Base-by-base conservation (phyloP, 2,329 filamentous ascomycete genomes). In the Cordyceps pruinosa region DNA sequence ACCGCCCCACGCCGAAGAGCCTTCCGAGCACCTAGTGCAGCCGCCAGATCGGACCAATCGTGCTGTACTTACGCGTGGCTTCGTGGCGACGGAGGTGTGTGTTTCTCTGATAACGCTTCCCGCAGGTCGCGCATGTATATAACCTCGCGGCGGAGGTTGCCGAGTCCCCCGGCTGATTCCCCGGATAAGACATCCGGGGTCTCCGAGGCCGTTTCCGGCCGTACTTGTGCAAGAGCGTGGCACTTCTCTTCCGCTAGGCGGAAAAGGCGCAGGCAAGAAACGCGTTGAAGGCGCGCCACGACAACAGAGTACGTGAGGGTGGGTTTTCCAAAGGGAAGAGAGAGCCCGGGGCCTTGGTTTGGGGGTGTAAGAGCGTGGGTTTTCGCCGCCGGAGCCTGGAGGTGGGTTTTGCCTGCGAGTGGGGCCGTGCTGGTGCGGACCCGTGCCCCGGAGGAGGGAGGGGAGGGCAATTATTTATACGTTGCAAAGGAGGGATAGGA, bases 31-130 rank as follows among this genome's bases (percentile, higher is more conserved):
- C 23, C 19, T 9, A n/a, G 5, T 25, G 6, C 10, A 17, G 23
- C 37, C 15, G 30, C 15, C 8, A 28, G 12, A 48, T 42, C 1
- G 26, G 21, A 39, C 15, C 10, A 26, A 48, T 26, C 9, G n/a
- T 57, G 39, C 21, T 37, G 5, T 12, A 61, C 65, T 62, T 51
- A 66, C 64, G 65, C 12, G 63, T 66, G 19, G 64, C 59, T 57
- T 66, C 64, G 51, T 66, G 64, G 13, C 65, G 63, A 25, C 64
- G 63, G 19, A 66, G 62, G 50, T 66, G 65, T 25, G 63, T 62
- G 55, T 61, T 66, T 25, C 63, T 60, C 51, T 66, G 64, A 57
- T 66, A 66, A 25, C 60, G 56, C 52, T 64, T 66, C 10, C 64
- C 63, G 45, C 65, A 66, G 25, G 58, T 63, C 21, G 59, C 52